Percentiles rank a stretch among this genome's conserved stretches.
Conservation (phyloP, 305 asterid genomes). For the Fraxinus albicans region DNA sequence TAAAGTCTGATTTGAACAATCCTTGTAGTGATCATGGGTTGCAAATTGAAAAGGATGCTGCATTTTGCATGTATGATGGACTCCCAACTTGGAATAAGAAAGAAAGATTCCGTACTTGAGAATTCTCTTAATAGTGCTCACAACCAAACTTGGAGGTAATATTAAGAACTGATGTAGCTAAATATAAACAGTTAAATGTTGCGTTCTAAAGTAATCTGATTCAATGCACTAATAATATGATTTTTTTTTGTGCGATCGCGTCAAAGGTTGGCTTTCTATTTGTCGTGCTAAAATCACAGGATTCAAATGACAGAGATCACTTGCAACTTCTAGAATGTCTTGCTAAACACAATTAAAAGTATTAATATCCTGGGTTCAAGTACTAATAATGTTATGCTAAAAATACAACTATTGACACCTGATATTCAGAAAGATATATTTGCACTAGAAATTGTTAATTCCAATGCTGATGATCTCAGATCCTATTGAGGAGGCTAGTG, state of each 20-base stretch:
- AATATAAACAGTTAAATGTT: too few species aligned
- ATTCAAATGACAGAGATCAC: neutral
- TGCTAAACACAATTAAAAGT: neutral
- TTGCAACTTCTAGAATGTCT: neutral
- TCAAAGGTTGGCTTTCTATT: neutral
- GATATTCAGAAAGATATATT: neutral
- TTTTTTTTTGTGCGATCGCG: neutral
- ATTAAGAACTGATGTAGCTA: neutral
- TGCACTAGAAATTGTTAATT: neutral
- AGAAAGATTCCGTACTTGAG: neutral
- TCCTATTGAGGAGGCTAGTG: neutral
- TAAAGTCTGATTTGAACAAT: neutral
- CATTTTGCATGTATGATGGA: neutral
- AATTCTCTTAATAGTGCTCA: neutral
- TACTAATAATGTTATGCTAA: neutral
- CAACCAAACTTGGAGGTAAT: neutral
- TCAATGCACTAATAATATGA: neutral
- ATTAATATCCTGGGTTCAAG: neutral
- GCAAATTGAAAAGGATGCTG: neutral
- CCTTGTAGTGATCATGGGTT: neutral
- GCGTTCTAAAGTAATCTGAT: neutral
- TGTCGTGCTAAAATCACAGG: neutral
- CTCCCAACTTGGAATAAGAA: neutral
- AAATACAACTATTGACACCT: neutral
- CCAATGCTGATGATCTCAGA: neutral